Conservation (phyloP, 352 stramenopile genomes). For the Phytopythium helicoides region DNA sequence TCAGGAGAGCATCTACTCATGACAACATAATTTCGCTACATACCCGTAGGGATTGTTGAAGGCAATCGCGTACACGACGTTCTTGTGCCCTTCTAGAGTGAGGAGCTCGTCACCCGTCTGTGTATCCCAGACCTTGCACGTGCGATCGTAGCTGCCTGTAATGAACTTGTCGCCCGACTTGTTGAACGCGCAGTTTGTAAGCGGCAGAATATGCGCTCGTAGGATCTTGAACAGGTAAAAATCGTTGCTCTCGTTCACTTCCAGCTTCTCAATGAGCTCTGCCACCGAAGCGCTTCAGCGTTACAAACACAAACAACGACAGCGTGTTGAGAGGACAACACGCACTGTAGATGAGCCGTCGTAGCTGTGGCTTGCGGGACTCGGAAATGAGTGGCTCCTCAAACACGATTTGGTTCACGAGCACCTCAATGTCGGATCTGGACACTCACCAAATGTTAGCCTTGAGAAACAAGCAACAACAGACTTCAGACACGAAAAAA, state of each 20-base stretch:
- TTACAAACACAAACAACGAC: neutral
- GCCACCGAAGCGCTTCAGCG: neutral
- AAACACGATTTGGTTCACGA: slow-evolving; percentile 96
- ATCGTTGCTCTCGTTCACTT: slow-evolving; percentile 92
- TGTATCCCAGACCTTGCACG: slow-evolving; percentile 96
- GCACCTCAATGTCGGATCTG: slow-evolving; percentile 91
- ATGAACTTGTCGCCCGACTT: slow-evolving; percentile 97
- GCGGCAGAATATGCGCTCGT: slow-evolving; percentile 91
- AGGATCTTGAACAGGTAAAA: slow-evolving; percentile 98
- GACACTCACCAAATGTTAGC: neutral
- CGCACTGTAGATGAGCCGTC: slow-evolving; percentile 91
- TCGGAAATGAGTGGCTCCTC: slow-evolving; percentile 93
- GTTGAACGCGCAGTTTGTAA: slow-evolving; percentile 97
- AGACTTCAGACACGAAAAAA: neutral
- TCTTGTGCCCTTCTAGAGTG: slow-evolving; percentile 94
- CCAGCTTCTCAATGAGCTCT: slow-evolving; percentile 95
- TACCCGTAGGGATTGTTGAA: slow-evolving; percentile 97
- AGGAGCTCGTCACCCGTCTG: slow-evolving; percentile 92
- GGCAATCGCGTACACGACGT: slow-evolving; percentile 96
- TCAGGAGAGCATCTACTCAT: neutral
- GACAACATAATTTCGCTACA: neutral
- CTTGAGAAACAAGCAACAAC: neutral
- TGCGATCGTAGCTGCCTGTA: slow-evolving; percentile 94
- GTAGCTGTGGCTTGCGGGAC: slow-evolving; percentile 92
- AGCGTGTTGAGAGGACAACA: neutral